These are phyloP conservation scores for Chaetomiaceae sp. DNA, from an alignment of 2,329 filamentous ascomycete species.

Conservation along the genomic window DNA sequence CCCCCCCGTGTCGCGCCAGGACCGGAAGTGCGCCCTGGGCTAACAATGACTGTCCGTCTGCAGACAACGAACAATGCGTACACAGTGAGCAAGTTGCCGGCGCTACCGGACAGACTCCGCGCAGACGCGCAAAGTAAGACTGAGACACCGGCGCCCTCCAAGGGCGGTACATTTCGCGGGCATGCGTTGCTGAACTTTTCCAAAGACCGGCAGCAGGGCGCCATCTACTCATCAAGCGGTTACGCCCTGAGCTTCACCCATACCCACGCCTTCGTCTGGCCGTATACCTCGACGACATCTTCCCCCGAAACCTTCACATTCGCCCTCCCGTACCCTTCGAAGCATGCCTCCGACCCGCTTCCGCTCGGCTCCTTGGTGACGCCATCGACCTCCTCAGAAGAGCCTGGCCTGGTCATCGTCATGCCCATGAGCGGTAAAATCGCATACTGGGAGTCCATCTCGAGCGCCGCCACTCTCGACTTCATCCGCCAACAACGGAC, in stretches of 20 bases:
- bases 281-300: conserved; percentile 66
- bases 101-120: conserved; percentile 73
- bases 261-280: conserved; percentile 83
- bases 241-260: conserved; percentile 79
- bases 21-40: conserved; percentile 1
- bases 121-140: conserved; percentile 60
- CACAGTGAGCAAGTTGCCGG: conserved; percentile 77
- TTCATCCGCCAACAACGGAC: conserved; percentile 77
- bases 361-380: conserved; percentile 81
- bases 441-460: conserved; percentile 93
- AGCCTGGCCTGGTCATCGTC: conserved; percentile 81
- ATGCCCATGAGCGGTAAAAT: conserved; percentile 81
- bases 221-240: conserved; percentile 60
- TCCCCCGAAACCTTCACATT: conserved; percentile 77
- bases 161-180: neutral
- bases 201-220: conserved; percentile 60
- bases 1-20: neutral
- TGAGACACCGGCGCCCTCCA: neutral
- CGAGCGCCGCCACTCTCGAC: conserved; percentile 77
- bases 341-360: conserved; percentile 62
- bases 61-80: conserved; percentile 83
- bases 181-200: conserved; percentile 25
- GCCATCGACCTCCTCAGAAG: conserved; percentile 69
- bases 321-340: conserved; percentile 68
- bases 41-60: conserved; percentile 25